phyloP scores from a whole-genome alignment of 2,329 filamentous ascomycete genomes.

The Arthrobotrys sinensis region DNA sequence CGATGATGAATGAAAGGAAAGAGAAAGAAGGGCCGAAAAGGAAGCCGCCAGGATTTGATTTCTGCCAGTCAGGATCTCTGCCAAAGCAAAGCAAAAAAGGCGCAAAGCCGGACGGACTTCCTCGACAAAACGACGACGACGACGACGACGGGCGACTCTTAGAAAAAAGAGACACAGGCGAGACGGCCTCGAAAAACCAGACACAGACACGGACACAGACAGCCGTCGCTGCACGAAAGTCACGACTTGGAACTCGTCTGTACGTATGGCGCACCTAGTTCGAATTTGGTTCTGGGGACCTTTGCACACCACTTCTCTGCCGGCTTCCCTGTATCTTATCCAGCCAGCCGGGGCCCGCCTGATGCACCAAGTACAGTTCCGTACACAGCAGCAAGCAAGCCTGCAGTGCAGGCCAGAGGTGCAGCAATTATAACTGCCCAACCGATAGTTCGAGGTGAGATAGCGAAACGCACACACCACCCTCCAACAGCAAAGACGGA shows the following conservation, averaged over 20 bases:
- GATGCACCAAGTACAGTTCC: conserved; percentile 43
- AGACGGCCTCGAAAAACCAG: neutral
- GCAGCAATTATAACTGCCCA: conserved; percentile 40
- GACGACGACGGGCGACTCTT: neutral
- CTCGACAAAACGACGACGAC: neutral
- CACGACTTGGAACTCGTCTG: conserved; percentile 16
- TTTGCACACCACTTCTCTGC: conserved; percentile 48
- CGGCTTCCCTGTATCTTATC: conserved; percentile 52
- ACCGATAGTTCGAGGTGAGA: conserved; percentile 48
- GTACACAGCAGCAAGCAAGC: conserved; percentile 52
- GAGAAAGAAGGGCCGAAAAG: conserved; percentile 33
- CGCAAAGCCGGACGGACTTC: conserved; percentile 14
- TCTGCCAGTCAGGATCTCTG: conserved; percentile 18
- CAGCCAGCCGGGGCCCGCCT: conserved; percentile 49
- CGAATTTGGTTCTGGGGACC: conserved; percentile 46
- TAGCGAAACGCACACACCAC: conserved; percentile 53
- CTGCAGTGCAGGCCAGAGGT: conserved; percentile 54
- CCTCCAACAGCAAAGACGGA: conserved; percentile 39
- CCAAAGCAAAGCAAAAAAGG: neutral
- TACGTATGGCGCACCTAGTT: conserved; percentile 34
- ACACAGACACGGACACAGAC: neutral
- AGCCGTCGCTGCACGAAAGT: conserved; percentile 24
- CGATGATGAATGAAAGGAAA: neutral
- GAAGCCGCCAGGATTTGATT: conserved; percentile 29
- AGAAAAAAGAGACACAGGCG: conserved; percentile 6